phyloP scores from a whole-genome alignment of 768 basidiomycete species.

The Neoboletus magnificus region DNA sequence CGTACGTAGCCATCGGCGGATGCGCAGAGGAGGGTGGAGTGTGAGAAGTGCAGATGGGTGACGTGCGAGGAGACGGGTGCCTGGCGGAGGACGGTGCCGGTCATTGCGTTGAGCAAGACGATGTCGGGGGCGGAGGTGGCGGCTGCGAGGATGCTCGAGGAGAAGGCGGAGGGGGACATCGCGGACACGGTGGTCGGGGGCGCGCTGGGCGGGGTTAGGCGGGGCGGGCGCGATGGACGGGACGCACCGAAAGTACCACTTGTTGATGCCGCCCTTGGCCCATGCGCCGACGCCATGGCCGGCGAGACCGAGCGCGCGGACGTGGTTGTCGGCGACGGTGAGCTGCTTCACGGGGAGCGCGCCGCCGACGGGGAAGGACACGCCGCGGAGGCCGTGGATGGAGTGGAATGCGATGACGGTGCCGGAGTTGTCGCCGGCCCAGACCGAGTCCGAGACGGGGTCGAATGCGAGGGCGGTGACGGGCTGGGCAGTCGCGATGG shows the following conservation, averaged over 20 bases:
- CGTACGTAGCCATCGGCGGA: conserved; percentile 72
- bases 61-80: conserved; percentile 53
- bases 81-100: conserved; percentile 62
- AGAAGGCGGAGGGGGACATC: conserved; percentile 46
- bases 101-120: conserved; percentile 68
- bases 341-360: conserved; percentile 71
- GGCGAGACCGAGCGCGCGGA: conserved; percentile 60
- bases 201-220: conserved; percentile 30
- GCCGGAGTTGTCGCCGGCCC: conserved; percentile 78
- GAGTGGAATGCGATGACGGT: conserved; percentile 67
- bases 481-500: conserved; percentile 37
- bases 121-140: conserved; percentile 61
- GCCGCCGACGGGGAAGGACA: conserved; percentile 71
- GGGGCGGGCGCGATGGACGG: background rate
- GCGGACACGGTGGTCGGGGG: conserved; percentile 34
- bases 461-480: conserved; percentile 85
- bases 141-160: conserved; percentile 56
- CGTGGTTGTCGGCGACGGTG: conserved; percentile 71
- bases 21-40: conserved; percentile 63
- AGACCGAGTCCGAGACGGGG: conserved; percentile 84
- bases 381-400: conserved; percentile 59
- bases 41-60: conserved; percentile 64
- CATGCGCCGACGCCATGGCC: conserved; percentile 72
- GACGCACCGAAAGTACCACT: conserved; percentile 72
- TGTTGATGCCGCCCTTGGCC: conserved; percentile 82